Conservation (phyloP, 371 early-diverging fungal genomes). For the Mortierella sp. region DNA sequence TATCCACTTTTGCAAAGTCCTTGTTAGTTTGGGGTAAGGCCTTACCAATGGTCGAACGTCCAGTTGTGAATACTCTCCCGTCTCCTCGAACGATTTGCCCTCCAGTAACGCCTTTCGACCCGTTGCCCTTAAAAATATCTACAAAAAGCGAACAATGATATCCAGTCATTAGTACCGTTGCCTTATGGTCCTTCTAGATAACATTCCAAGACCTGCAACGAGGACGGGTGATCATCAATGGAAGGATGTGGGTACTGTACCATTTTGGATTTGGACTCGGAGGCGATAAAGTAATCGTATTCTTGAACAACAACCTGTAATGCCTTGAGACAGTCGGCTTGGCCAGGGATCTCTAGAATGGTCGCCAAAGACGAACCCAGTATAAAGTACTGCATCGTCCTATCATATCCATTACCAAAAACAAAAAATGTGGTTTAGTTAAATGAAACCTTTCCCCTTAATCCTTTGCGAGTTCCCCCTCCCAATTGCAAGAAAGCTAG, state of each 20-base stretch:
- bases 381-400: conserved; percentile 48
- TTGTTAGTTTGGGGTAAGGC: neutral
- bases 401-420: neutral
- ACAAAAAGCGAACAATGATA: neutral
- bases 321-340: conserved; percentile 40
- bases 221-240: no score
- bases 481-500: no score
- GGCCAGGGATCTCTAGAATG: conserved; percentile 39
- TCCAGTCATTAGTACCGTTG: neutral
- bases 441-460: no score
- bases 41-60: conserved; percentile 53
- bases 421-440: neutral
- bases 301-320: conserved; percentile 38
- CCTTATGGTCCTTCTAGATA: neutral
- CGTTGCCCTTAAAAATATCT: conserved; percentile 46
- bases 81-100: conserved; percentile 38
- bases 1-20: neutral
- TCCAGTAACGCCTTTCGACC: conserved; percentile 28
- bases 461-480: no score
- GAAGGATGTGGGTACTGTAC: conserved; percentile 5
- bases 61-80: conserved; percentile 46
- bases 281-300: conserved; percentile 43
- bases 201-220: neutral
- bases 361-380: conserved; percentile 51
- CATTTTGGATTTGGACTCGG: conserved; percentile 49